phyloP scores from a whole-genome alignment of 2,329 filamentous ascomycete species.

The Aspergillus ochraceoroseus region DNA sequence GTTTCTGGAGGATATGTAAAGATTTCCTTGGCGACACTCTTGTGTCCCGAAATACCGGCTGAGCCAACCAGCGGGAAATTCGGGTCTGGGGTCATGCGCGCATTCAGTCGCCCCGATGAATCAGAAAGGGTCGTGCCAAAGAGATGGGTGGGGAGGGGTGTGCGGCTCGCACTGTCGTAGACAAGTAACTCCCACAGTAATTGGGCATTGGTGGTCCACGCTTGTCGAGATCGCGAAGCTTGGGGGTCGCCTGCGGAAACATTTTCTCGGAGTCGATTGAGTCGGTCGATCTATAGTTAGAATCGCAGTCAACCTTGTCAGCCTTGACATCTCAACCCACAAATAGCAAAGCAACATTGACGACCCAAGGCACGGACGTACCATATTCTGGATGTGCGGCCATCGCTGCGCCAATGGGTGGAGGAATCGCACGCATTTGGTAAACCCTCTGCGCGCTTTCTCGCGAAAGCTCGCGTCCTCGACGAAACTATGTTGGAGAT shows the following conservation, averaged over 20 bases:
- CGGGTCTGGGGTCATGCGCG: constrained; percentile 21
- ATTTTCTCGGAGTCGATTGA: constrained; percentile 34
- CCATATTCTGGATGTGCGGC: constrained; percentile 39
- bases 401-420: constrained; percentile 41
- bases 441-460: constrained; percentile 44
- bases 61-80: constrained; percentile 40
- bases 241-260: constrained; percentile 23
- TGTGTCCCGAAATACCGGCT: constrained; percentile 39
- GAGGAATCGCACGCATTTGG: constrained; percentile 46
- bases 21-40: constrained; percentile 34
- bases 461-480: constrained; percentile 36
- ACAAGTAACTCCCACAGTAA: constrained; percentile 39
- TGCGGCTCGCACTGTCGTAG: constrained; percentile 34
- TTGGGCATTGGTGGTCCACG: constrained; percentile 35
- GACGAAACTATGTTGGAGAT: constrained; percentile 53
- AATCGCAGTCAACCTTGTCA: constrained; percentile 5
- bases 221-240: constrained; percentile 15
- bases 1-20: constrained; percentile 35
- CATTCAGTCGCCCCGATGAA: constrained; percentile 17
- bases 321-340: too few relatives aligned
- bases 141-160: constrained; percentile 3
- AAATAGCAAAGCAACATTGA: too few relatives aligned
- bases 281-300: constrained; percentile 18
- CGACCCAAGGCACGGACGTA: too few relatives aligned
- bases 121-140: constrained; percentile 12